Conservation (phyloP, 106 monocot species). For the Phalaenopsis aphrodite region DNA sequence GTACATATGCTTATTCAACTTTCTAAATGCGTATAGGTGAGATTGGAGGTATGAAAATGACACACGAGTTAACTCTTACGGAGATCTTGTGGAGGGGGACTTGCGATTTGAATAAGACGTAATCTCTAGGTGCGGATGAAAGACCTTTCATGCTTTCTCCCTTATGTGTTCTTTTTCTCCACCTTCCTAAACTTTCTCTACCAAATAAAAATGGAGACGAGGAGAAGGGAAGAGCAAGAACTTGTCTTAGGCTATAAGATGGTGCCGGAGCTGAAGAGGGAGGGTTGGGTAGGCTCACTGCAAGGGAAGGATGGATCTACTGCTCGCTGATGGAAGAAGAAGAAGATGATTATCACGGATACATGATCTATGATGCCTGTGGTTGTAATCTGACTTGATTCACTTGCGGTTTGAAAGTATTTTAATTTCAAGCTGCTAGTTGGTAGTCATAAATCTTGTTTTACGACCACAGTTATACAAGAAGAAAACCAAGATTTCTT, state of each 20-base stretch:
- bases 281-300: background rate
- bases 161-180: conserved; percentile 15
- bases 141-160: conserved; percentile 34
- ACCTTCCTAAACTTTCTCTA: background rate
- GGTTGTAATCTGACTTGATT: too few relatives aligned
- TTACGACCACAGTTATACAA: background rate
- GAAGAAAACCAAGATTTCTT: background rate
- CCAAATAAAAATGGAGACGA: background rate
- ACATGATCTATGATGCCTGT: too few relatives aligned
- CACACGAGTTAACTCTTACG: conserved; percentile 28
- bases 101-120: conserved; percentile 91
- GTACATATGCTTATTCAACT: background rate
- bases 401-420: background rate
- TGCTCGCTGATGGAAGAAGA: background rate
- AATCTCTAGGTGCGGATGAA: conserved; percentile 72
- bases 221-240: too few relatives aligned
- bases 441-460: background rate
- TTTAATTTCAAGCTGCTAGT: background rate
- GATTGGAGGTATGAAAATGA: background rate
- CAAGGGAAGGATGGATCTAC: conserved; percentile 3
- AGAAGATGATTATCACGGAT: too few relatives aligned
- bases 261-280: background rate
- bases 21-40: background rate
- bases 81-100: conserved; percentile 96
- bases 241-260: background rate